Evolutionary conservation across 345 rosid genomes (phyloP), one percentile per base, ranked within the genome.

Genomic region (Citrus reticulata): DNA sequence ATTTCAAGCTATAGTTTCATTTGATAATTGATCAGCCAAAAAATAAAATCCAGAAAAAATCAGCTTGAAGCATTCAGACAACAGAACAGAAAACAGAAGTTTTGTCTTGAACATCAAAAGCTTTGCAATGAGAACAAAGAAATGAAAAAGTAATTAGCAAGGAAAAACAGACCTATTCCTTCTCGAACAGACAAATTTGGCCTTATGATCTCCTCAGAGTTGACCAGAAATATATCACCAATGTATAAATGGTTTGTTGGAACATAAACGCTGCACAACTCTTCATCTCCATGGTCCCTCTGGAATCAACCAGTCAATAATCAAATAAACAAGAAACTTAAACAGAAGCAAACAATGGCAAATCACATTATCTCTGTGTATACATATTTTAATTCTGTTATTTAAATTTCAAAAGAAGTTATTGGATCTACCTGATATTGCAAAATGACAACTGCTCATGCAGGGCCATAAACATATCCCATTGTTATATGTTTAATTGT

Each of bases 221-320:
- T 93, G 79, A 93, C 93, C 73, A 93, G 88, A 90, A 93, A 93
- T 55, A 92, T 77, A 78, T 93, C 97, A 16, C 96, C 98, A 68
- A 91, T 90, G 78, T 93, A 93, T 57, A 93, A 81, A 90, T 91
- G 96, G 83, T 92, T 93, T 61, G 98, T 92, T 25, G 97, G 98
- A 39, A 92, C 98, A 75, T 88, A 93, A 71, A 92, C 93, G 76
- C 98, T 93, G 87, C 95, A 93, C 54, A 93, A 70, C 86, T 93
- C 97, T 83, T 93, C 93, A 80, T 93, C 93, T 81, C 91, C 90
- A 19, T 90, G 75, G 24, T 89, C 93, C 49, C 79, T 91, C 97
- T 93, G 91, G 77, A 78, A 82, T n/a, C 20, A 79, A 66, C 37
- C 62, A 70, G 71, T 63, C 76, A 80, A 73, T 39, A 55, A 73